Evolutionary conservation across 805 yeast genomes (phyloP).

Genomic region (Teunomyces panamensis): DNA sequence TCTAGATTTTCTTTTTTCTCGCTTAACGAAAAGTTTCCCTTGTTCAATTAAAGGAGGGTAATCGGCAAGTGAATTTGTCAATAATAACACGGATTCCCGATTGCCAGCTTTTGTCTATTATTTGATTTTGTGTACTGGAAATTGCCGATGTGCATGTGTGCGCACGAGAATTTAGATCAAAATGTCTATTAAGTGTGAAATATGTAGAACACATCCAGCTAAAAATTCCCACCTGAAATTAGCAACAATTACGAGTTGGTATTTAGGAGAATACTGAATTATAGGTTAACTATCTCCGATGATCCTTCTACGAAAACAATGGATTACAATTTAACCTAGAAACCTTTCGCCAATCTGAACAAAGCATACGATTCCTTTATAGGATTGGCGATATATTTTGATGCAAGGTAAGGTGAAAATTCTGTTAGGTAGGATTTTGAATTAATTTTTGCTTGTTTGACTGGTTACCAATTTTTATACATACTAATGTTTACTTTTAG

Average conservation of each 20-base stretch:
- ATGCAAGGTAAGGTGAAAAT: neutral
- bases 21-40: neutral
- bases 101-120: neutral
- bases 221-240: neutral
- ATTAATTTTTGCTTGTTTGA: neutral
- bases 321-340: neutral
- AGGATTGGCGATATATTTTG: neutral
- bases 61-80: neutral
- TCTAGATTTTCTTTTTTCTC: neutral
- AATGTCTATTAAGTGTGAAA: neutral
- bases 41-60: neutral
- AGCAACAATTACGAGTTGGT: neutral
- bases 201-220: neutral
- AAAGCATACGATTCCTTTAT: no score
- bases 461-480: neutral
- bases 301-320: neutral
- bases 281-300: neutral
- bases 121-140: neutral
- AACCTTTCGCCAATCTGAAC: neutral
- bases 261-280: neutral
- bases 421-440: neutral
- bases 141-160: neutral
- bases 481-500: neutral
- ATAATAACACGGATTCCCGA: neutral
- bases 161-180: neutral